Conservation (phyloP, 2,329 filamentous ascomycete genomes). For the Alternaria gaisen region DNA sequence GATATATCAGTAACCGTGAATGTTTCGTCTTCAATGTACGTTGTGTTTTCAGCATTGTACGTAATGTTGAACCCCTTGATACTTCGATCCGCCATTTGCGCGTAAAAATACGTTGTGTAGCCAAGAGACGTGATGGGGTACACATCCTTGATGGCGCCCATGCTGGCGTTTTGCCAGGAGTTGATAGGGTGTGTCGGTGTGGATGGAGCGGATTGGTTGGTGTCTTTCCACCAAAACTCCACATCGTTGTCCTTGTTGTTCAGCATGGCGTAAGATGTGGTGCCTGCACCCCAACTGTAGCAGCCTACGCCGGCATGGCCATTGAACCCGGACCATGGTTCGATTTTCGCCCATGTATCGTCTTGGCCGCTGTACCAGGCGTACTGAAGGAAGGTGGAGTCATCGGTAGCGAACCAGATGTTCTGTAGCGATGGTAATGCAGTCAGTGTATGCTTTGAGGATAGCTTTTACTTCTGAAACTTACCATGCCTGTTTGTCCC, state of each 20-base stretch:
- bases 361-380: constrained; percentile 52
- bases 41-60: constrained; percentile 52
- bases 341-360: constrained; percentile 48
- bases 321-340: constrained; percentile 52
- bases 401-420: constrained; percentile 55
- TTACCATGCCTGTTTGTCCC: constrained; percentile 48
- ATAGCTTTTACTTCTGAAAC: background rate
- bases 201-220: constrained; percentile 43
- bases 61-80: constrained; percentile 53
- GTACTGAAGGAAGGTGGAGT: constrained; percentile 53
- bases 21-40: constrained; percentile 34
- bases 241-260: constrained; percentile 51
- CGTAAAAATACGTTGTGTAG: constrained; percentile 56
- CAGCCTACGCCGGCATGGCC: constrained; percentile 57
- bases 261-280: constrained; percentile 55
- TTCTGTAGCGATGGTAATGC: constrained; percentile 24
- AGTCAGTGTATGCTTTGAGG: background rate
- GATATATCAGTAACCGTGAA: constrained; percentile 46
- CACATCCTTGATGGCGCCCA: constrained; percentile 46
- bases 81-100: constrained; percentile 48
- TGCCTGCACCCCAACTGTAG: constrained; percentile 54
- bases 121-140: constrained; percentile 53
- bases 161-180: constrained; percentile 45
- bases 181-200: constrained; percentile 52
- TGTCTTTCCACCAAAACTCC: constrained; percentile 58